These are phyloP conservation scores for Arthrinium puccinioides DNA, from an alignment of 2,329 filamentous ascomycete species.

Conservation along the genomic window DNA sequence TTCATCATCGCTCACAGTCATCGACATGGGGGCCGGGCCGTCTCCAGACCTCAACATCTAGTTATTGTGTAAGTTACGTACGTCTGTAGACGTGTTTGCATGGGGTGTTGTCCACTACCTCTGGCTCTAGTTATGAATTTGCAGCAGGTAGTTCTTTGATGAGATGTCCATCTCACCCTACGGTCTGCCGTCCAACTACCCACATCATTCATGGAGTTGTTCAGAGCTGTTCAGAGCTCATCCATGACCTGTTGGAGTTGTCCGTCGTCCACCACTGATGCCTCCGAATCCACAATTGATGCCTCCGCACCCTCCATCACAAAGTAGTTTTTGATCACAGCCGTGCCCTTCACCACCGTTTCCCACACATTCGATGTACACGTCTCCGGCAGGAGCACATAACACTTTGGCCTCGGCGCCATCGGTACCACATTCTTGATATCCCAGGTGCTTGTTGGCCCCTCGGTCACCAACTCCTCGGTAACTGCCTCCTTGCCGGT, in stretches of 20 bases:
- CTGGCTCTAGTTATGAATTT: too few species aligned
- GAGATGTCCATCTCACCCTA: too few species aligned
- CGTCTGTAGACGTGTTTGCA: too few species aligned
- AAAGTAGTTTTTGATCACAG: not conserved
- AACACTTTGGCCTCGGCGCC: conserved; percentile 3
- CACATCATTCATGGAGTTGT: too few species aligned
- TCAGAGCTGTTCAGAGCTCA: not conserved
- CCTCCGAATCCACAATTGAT: not conserved
- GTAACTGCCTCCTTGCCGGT: conserved; percentile 42
- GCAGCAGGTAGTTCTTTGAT: too few species aligned
- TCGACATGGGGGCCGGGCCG: too few species aligned
- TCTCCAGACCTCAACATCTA: too few species aligned
- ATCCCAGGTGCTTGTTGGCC: conserved; percentile 29
- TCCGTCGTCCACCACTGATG: not conserved
- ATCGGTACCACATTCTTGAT: conserved; percentile 32
- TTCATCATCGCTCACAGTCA: too few species aligned
- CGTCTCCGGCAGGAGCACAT: conserved; percentile 3
- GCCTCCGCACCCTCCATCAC: not conserved
- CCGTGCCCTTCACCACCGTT: not conserved
- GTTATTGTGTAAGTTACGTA: too few species aligned
- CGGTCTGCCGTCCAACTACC: too few species aligned
- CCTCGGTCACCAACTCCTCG: conserved; percentile 27
- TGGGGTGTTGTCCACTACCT: too few species aligned
- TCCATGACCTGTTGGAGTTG: not conserved
- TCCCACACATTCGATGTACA: not conserved